These are phyloP conservation scores for Crithidia bombi DNA, from an alignment of 208 protist genomes.

Conservation along the genomic window DNA sequence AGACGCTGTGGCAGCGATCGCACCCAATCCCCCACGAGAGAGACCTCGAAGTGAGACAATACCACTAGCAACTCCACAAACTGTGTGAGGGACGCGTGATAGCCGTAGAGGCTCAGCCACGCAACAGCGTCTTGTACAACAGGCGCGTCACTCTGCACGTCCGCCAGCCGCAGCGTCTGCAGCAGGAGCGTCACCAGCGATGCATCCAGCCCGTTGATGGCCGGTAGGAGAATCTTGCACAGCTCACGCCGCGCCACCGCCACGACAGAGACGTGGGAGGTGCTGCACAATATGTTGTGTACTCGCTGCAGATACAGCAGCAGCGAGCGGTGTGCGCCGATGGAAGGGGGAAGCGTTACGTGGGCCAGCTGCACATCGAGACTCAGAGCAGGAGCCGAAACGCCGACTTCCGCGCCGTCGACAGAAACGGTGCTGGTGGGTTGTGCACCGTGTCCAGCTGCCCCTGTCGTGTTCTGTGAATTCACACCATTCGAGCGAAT, in stretches of 20 bases:
- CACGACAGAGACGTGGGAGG: neutral
- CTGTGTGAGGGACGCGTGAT: neutral
- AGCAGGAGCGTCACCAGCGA: slow-evolving; percentile 46
- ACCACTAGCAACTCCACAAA: slow-evolving; percentile 11
- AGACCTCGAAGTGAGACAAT: slow-evolving; percentile 12
- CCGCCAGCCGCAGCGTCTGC: slow-evolving; percentile 40
- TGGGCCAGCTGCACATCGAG: neutral
- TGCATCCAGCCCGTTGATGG: slow-evolving; percentile 44
- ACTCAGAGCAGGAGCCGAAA: neutral
- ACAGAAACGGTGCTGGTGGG: neutral
- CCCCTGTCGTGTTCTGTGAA: too few species aligned
- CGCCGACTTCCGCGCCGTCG: neutral
- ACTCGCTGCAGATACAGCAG: slow-evolving; percentile 21
- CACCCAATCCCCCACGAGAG: slow-evolving; percentile 12
- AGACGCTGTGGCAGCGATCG: slow-evolving; percentile 8
- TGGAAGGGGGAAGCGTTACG: neutral
- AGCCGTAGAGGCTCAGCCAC: slow-evolving; percentile 41
- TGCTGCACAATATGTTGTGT: slow-evolving; percentile 8
- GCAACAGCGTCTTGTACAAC: slow-evolving; percentile 49
- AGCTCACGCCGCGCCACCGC: slow-evolving; percentile 7
- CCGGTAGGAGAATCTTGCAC: slow-evolving; percentile 27
- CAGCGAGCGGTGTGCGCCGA: neutral
- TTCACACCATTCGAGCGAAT: neutral
- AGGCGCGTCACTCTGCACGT: slow-evolving; percentile 28
- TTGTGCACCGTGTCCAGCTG: too few species aligned